phyloP scores from a whole-genome alignment of 345 rosid genomes.

The Populus davidiana region DNA sequence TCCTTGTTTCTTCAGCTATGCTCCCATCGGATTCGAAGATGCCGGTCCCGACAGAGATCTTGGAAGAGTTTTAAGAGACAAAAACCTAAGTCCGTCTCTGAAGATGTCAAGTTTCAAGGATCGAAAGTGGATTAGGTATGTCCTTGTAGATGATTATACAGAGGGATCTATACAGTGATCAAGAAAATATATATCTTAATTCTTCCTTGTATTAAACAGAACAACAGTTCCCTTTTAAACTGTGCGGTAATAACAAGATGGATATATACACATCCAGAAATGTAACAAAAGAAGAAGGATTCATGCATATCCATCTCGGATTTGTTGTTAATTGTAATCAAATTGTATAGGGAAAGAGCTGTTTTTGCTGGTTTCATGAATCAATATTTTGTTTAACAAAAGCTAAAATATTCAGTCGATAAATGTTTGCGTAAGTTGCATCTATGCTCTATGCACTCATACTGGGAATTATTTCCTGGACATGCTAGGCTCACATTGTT shows the following conservation, averaged over 20 bases:
- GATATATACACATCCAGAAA: not conserved
- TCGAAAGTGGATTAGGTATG: slow-evolving; percentile 3
- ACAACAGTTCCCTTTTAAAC: not conserved
- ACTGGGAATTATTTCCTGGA: not conserved
- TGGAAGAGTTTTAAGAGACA: not conserved
- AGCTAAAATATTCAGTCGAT: not conserved
- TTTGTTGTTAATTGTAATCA: slow-evolving; percentile 16
- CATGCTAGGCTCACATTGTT: not conserved
- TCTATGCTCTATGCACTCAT: not conserved
- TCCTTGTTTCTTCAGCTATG: not conserved
- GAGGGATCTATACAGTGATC: not conserved
- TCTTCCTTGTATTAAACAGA: not conserved
- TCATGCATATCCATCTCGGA: slow-evolving; percentile 10
- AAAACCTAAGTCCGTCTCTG: not conserved
- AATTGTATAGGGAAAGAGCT: slow-evolving; percentile 13
- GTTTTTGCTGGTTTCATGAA: slow-evolving; percentile 14
- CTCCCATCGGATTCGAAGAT: not conserved
- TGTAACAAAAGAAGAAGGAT: not conserved
- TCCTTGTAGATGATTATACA: slow-evolving; percentile 5
- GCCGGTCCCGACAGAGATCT: not conserved
- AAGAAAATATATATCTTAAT: not conserved
- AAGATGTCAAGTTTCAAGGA: not conserved
- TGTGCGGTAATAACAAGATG: slow-evolving; percentile 20
- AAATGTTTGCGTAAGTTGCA: not conserved
- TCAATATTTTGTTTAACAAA: slow-evolving; percentile 13